phyloP scores from a whole-genome alignment of 2,329 filamentous ascomycete species.

The Scleromitrula shiraiana region DNA sequence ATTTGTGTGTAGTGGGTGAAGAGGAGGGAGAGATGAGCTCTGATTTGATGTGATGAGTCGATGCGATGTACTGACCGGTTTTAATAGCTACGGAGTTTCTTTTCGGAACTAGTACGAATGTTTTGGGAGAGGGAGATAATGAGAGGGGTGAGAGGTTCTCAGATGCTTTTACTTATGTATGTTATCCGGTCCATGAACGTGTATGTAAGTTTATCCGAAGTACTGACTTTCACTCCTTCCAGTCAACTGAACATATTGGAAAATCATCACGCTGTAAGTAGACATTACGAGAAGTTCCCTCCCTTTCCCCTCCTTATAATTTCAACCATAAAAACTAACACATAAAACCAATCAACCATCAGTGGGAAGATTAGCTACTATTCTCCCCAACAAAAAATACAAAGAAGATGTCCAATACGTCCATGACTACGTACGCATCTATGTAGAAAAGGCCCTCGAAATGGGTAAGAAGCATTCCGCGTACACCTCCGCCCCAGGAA shows the following conservation, averaged over 20 bases:
- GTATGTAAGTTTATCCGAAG: background rate
- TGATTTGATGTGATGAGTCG: background rate
- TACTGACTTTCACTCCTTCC: background rate
- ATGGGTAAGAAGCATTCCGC: conserved; percentile 30
- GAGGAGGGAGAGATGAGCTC: background rate
- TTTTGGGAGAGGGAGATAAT: conserved; percentile 26
- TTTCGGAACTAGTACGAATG: conserved; percentile 50
- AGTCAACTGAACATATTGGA: conserved; percentile 21
- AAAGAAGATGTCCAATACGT: conserved; percentile 19
- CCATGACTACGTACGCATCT: conserved; percentile 24
- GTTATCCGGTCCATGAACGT: background rate
- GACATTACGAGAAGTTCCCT: background rate
- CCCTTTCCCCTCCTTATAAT: too few species aligned
- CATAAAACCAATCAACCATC: background rate
- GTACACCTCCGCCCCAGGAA: conserved; percentile 34
- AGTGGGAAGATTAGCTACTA: conserved; percentile 20
- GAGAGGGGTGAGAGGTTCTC: conserved; percentile 26
- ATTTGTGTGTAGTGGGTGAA: background rate
- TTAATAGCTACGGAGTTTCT: conserved; percentile 57
- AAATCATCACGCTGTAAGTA: conserved; percentile 16
- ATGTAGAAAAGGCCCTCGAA: conserved; percentile 22
- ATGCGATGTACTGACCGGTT: too few species aligned
- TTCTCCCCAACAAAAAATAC: conserved; percentile 24
- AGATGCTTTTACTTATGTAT: conserved; percentile 30
- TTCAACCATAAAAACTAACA: background rate